Percentiles rank a stretch among this genome's conserved stretches.
These are phyloP conservation scores for cucumber (Cucumis sativus) DNA, from an alignment of 306 rosid genomes.

Conservation along the genomic window Cucumber_9930_V3 NC_026657.2:3380001-3380500, in stretches of 20 bases:
- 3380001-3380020: conserved; percentile 91
- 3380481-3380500: background rate
- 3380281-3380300: background rate
- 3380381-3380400: background rate
- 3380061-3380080: conserved; percentile 7
- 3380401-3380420: background rate
- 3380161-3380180: background rate
- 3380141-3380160: background rate
- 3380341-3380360: background rate
- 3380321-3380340: background rate
- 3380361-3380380: background rate
- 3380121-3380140: background rate
- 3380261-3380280: background rate
- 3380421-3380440: background rate
- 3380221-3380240: background rate
- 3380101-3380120: background rate
- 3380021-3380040: conserved; percentile 48
- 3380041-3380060: background rate
- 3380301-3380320: background rate
- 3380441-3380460: background rate
- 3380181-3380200: background rate
- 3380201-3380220: background rate
- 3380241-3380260: background rate
- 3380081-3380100: background rate
- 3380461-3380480: background rate